Evolutionary conservation across 371 early-diverging fungal genomes (phyloP), one percentile per base, ranked within the genome.

Genomic region (Mortierella sp.): DNA sequence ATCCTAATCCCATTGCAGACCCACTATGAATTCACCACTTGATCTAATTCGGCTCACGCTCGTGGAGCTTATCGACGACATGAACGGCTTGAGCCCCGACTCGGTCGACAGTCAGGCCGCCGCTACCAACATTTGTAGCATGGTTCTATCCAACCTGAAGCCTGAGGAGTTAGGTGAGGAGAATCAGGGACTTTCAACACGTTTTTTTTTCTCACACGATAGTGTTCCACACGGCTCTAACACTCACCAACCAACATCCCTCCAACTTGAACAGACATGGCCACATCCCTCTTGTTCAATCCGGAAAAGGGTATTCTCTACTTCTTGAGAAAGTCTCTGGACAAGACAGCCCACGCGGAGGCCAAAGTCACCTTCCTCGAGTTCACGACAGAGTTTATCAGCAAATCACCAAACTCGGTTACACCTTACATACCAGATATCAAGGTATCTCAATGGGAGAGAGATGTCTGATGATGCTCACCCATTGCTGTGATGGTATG

Each of bases 291-390:
- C 1, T 50, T 76, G 24, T 76, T 69, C 52, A 76, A 65, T 44
- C 46, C 57, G 16, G 70, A 68, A 4, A 55, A 25, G 27, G 77
- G 77, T 8, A 69, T 76, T 4, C 19, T 69, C 37, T 57, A 50
- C n/a, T 76, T 76, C 50, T 43, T 76, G 28, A 65, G 61, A 40
- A 64, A 54, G 21, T 45, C 77, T 6, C 51, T 69, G 14, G 77
- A 76, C 37, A 76, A 69, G 52, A 44, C 56, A 14, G 47, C 44
- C 1, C 77, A 76, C 24, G 51, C 19, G 8, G 48, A 22, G 7
- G 77, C 77, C 45, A 76, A 76, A 34, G 62, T 57, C 5, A 65
- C 37, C n/a, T 76, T 76, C 29, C 77, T 76, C 22, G 77, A 76
- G 31, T 76, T 76, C 44, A 76, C 70, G 3, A 70, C 77, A 19